Percentiles rank a stretch among this genome's conserved stretches.
phyloP scores from a whole-genome alignment of 2,329 filamentous ascomycete genomes.

The Fusarium sp. region DNA sequence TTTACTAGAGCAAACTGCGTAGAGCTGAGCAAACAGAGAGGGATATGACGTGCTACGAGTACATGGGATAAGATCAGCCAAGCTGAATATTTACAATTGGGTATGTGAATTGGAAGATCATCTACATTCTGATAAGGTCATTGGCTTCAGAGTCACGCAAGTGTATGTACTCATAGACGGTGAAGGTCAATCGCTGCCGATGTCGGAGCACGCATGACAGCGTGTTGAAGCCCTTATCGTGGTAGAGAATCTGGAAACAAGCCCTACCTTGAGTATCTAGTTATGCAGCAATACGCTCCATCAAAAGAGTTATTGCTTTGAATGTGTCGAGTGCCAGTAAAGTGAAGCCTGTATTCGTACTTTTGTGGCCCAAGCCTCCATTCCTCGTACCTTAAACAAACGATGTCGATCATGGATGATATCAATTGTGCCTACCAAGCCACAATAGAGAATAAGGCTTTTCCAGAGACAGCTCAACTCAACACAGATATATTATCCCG shows the following conservation, averaged over 20 bases:
- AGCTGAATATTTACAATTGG: not conserved
- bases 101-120: not conserved
- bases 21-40: not conserved
- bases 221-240: not conserved
- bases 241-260: not conserved
- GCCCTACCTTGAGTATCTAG: not conserved
- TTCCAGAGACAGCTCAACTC: not conserved
- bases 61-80: constrained; percentile 1
- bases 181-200: constrained; percentile 10
- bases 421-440: constrained; percentile 7
- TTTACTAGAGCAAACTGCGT: not conserved
- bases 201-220: constrained; percentile 16
- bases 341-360: not conserved
- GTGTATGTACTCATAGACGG: not conserved
- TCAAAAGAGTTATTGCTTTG: not conserved
- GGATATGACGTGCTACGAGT: constrained; percentile 7
- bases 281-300: not conserved
- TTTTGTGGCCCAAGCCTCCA: constrained; percentile 31
- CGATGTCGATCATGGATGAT: constrained; percentile 25
- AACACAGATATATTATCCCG: not conserved
- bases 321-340: not conserved
- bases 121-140: not conserved
- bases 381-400: constrained; percentile 18
- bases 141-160: constrained; percentile 4
- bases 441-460: constrained; percentile 2